Evolutionary conservation across 2,329 filamentous ascomycete genomes (phyloP), one percentile per base, ranked within the genome.

Genomic region (Aspergillus aculeatus): DNA sequence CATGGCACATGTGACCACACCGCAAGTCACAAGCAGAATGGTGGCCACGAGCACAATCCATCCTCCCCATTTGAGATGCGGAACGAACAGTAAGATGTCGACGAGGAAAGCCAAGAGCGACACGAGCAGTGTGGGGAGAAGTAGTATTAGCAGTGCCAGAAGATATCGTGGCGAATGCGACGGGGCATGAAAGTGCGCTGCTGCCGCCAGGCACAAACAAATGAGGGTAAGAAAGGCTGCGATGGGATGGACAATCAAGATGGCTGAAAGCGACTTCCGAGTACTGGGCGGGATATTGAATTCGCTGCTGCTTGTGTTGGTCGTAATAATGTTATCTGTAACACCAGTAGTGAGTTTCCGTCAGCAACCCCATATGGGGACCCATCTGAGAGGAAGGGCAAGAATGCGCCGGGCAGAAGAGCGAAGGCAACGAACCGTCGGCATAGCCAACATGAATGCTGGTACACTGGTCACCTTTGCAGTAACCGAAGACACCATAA

Each of bases 401-500:
- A 21, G 41, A 47, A 21, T 47, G 47, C 10, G 38, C 29, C 10
- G 41, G 35, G 58, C 60, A 62, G 57, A 47, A 58, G 23, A 51
- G 56, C 59, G 60, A 62, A 60, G 58, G 56, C 57, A 47, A 83
- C 88, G 69, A 81, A 96, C 92, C 84, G 66, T 88, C 89, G 72
- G 89, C 87, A 77, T 98, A 99, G 73, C 94, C 95, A 68, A 99
- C 85, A 72, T 89, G 85, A 65, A 94, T 86, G 47, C 81, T 80
- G 69, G 85, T 90, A 77, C 95, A 98, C 60, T 77, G 71, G 63
- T 73, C 75, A 44, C 78, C 80, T 65, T 86, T 82, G 77, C 95
- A 99, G 70, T 86, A 96, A 26, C 95, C 95, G 80, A 98, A 94
- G 52, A 98, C 93, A 52, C 95, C 95, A 81, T 96, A 97, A 66